Percentiles rank a stretch among this genome's conserved stretches.
Conservation (phyloP, 2,329 filamentous ascomycete genomes). For the Stagonosporopsis tanaceti region DNA sequence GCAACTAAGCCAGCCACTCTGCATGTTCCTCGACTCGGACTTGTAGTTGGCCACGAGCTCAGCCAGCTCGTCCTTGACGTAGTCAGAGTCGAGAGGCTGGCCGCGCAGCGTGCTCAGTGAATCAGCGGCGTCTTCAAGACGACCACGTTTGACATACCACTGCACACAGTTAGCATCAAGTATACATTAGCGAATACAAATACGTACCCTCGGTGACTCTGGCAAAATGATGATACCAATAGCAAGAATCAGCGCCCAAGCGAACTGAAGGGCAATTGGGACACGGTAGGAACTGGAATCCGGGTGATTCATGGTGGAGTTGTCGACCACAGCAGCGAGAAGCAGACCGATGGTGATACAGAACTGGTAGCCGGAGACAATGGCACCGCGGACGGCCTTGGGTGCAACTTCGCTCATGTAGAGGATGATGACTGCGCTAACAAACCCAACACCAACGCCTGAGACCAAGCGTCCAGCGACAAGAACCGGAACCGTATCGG, state of each 20-base stretch:
- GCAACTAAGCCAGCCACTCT: slow-evolving; percentile 73
- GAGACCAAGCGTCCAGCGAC: slow-evolving; percentile 51
- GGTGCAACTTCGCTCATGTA: slow-evolving; percentile 86
- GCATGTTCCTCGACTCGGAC: slow-evolving; percentile 68
- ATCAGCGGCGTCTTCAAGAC: slow-evolving; percentile 69
- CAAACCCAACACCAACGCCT: slow-evolving; percentile 51
- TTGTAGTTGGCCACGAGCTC: slow-evolving; percentile 91
- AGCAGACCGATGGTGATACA: slow-evolving; percentile 82
- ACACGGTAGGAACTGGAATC: slow-evolving; percentile 76
- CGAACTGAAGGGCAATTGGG: slow-evolving; percentile 80
- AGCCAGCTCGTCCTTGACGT: slow-evolving; percentile 78
- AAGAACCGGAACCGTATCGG: slow-evolving; percentile 44
- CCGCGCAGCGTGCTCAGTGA: slow-evolving; percentile 75
- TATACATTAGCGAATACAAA: neutral
- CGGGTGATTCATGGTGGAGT: slow-evolving; percentile 68
- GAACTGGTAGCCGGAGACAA: slow-evolving; percentile 80
- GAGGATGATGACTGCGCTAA: slow-evolving; percentile 55
- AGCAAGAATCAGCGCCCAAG: slow-evolving; percentile 79
- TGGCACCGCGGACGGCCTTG: slow-evolving; percentile 76
- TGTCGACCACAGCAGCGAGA: slow-evolving; percentile 76
- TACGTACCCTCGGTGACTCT: slow-evolving; percentile 54
- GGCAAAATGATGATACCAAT: slow-evolving; percentile 77
- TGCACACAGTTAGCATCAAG: slow-evolving; percentile 39
- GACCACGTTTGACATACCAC: slow-evolving; percentile 84
- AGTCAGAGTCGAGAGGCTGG: slow-evolving; percentile 75